These are phyloP conservation scores for Cercospora beticola DNA, from an alignment of 2,329 filamentous ascomycete species.

Conservation along the genomic window DNA sequence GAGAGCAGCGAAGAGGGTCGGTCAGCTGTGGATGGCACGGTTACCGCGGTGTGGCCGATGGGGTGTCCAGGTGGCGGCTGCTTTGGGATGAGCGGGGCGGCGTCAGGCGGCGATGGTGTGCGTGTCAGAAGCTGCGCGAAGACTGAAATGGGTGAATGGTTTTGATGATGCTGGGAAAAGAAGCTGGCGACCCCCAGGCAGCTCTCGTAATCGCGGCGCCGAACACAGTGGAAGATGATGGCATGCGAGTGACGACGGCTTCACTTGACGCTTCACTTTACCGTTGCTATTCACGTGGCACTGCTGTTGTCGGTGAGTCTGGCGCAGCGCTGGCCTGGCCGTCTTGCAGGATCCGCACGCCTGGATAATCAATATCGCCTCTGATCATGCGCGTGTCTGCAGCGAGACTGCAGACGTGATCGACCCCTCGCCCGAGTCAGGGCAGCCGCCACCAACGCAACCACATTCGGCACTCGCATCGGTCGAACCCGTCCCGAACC, in stretches of 20 bases:
- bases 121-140: constrained; percentile 15
- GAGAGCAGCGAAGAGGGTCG: not conserved
- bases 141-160: constrained; percentile 1
- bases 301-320: constrained; percentile 12
- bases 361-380: not conserved
- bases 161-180: not conserved
- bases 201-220: constrained; percentile 1
- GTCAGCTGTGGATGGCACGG: not conserved
- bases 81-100: not conserved
- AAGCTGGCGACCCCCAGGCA: not conserved
- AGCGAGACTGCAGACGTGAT: not conserved
- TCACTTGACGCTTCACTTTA: not conserved
- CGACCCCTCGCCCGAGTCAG: not conserved
- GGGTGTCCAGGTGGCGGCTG: constrained; percentile 2
- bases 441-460: not conserved
- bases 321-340: constrained; percentile 3
- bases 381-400: not conserved
- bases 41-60: not conserved
- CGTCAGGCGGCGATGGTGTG: not conserved
- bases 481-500: not conserved
- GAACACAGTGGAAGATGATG: not conserved
- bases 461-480: not conserved
- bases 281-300: constrained; percentile 7
- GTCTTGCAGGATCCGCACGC: constrained; percentile 2
- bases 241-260: not conserved